Base-by-base conservation (phyloP, 2,329 filamentous ascomycete species). In the Fusarium sp. region DNA sequence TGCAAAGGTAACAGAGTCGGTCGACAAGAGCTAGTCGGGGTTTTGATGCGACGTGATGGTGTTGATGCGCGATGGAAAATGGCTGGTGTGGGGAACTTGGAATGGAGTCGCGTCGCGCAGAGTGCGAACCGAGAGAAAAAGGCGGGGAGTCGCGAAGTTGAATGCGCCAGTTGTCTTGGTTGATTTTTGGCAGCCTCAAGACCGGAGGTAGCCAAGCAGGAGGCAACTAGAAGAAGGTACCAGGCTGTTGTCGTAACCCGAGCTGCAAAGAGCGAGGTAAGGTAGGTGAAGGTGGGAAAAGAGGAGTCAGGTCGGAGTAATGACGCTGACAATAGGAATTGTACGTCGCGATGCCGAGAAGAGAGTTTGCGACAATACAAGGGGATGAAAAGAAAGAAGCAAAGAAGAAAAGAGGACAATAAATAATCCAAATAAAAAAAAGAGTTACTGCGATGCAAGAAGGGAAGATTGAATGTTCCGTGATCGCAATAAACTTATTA, bases 81-180 rank as follows among this genome's bases (percentile, higher is more conserved):
- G 48, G 53, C 50, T 51, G 57, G 50, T 39, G 60, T 64, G 55
- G 61, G 41, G 50, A 49, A 21, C 31, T 32, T 53, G 49, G 63
- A 57, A 68, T 56, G 54, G 57, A 50, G 62, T 63, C 65, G 66
- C 66, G 66, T 65, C 57, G 65, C 66, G 63, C 53, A 62, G 42
- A 48, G 25, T 49, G 59, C 46, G 46, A 52, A 33, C 49, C 53
- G 49, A 33, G 41, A 48, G 23, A 31, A 46, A 46, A 63, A 58
- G 52, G 53, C 48, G 57, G 65, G 48, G 53, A 46, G 51, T 42
- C 57, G 63, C 53, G 51, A 49, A 50, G 49, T 65, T 67, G 61
- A 47, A 56, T 63, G 64, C 53, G 51, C 41, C 35, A 50, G 29
- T 35, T 41, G 45, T 49, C 21, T 27, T 17, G 7, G 31, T 32